phyloP scores from a whole-genome alignment of 177 flowering plant species.

The Tripterygium wilfordii region DNA sequence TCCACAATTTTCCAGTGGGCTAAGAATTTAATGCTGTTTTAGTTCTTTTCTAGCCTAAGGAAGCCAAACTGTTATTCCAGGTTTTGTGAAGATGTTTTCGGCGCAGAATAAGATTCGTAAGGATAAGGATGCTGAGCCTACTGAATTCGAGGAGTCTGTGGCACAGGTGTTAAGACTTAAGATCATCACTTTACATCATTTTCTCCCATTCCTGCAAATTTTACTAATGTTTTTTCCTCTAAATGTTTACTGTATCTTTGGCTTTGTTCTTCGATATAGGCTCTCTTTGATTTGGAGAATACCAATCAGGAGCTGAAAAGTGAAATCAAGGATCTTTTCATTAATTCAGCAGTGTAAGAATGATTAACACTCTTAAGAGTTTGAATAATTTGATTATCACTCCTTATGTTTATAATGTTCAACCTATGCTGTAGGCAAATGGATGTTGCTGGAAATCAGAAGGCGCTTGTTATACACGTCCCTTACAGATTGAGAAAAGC shows the following conservation, averaged over 20 bases:
- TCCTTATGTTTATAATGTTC: not conserved
- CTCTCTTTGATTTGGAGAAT: slow-evolving; percentile 80
- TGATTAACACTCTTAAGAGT: too few relatives aligned
- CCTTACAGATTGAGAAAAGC: slow-evolving; percentile 83
- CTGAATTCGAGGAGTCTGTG: slow-evolving; percentile 61
- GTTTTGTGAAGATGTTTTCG: slow-evolving; percentile 57
- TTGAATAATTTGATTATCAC: not conserved
- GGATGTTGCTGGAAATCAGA: slow-evolving; percentile 73
- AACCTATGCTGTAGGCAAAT: slow-evolving; percentile 47
- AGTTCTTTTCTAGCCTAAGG: too few relatives aligned
- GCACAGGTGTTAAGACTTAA: slow-evolving; percentile 50
- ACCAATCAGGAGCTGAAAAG: slow-evolving; percentile 76
- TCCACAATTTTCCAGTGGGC: too few relatives aligned
- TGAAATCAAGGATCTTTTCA: slow-evolving; percentile 79
- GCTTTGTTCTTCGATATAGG: slow-evolving; percentile 28
- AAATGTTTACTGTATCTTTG: not conserved
- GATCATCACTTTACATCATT: slow-evolving; percentile 2
- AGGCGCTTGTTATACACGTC: slow-evolving; percentile 77
- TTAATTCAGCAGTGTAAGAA: slow-evolving; percentile 76
- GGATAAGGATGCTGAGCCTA: slow-evolving; percentile 55
- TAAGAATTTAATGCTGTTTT: too few relatives aligned
- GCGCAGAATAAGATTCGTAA: slow-evolving; percentile 54
- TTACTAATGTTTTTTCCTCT: too few relatives aligned
- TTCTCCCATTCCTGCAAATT: too few relatives aligned
- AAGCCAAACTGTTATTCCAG: too few relatives aligned